phyloP scores from a whole-genome alignment of 495 filamentous ascomycete genomes.

The Glutinoglossum americanum region DNA sequence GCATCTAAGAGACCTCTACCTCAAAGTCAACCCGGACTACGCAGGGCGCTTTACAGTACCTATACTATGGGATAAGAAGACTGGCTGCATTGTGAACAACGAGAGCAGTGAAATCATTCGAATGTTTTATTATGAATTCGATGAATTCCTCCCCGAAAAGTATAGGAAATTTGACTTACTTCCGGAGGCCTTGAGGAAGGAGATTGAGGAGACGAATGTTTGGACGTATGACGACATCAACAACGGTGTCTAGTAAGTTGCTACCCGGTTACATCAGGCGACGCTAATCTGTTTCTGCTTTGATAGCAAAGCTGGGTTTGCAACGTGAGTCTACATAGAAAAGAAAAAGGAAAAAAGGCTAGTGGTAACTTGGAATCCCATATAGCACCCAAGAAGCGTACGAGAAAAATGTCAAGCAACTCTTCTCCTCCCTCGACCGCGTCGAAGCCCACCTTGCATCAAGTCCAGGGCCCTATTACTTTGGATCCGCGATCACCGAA shows the following conservation, averaged over 20 bases:
- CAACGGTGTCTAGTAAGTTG: constrained; percentile 48
- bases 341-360: not conserved
- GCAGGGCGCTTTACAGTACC: constrained; percentile 39
- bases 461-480: constrained; percentile 30
- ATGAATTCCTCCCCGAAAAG: constrained; percentile 39
- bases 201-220: constrained; percentile 57
- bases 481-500: constrained; percentile 43
- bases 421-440: constrained; percentile 44
- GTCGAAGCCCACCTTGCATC: constrained; percentile 33
- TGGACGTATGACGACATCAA: constrained; percentile 78
- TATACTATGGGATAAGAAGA: constrained; percentile 40
- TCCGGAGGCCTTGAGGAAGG: constrained; percentile 29
- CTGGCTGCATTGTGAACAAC: constrained; percentile 32
- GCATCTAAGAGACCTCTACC: constrained; percentile 38
- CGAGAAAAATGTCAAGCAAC: constrained; percentile 29
- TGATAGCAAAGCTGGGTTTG: constrained; percentile 37
- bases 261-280: not conserved
- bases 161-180: constrained; percentile 41
- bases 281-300: not conserved
- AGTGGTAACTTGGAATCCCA: not conserved
- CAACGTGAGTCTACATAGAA: constrained; percentile 21
- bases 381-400: constrained; percentile 40
- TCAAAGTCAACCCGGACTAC: constrained; percentile 36
- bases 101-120: constrained; percentile 38
- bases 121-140: constrained; percentile 56